Base-by-base conservation (phyloP, 768 basidiomycete genomes). In the Agrocybe pediades region DNA sequence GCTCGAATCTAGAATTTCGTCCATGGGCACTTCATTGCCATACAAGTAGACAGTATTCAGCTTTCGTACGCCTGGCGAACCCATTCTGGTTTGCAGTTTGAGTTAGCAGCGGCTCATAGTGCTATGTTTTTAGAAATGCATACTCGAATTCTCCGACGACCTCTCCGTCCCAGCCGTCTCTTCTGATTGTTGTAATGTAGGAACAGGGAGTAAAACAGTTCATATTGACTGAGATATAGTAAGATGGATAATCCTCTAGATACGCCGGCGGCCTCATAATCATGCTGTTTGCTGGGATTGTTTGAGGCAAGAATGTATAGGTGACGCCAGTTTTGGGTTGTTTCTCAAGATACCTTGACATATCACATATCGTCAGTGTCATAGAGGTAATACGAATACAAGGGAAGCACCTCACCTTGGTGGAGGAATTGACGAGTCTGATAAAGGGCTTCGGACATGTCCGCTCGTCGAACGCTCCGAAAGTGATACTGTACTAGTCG, bases 171-270 rank as follows among this genome's bases (percentile, higher is more conserved):
- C 69, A 71, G 3, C 71, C 66, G n/a, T 67, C 68, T 44, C 72
- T 68, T 21, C 70, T 65, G 47, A 82, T 60, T 2, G 74, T 71
- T 0, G 80, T 81, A 23, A 79, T 76, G 59, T 72, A 73, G 7
- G 77, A 79, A 2, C 76, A 71, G 1, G 79, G 79, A 4, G 75
- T 77, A 57, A 81, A 80, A 58, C 77, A 78, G 59, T 81, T 80
- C 68, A 78, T 64, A 49, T 67, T 73, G 20, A 80, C 77, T 13
- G 74, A 71, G 20, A 82, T 75, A 49, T 74, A 74, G 43, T 79
- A 79, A 15, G 74, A 66, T 3, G 69, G 68, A 23, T 70, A 68
- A n/a, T 65, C 57, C 48, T 59, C 24, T 60, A 65, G 15, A 64
- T 59, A 41, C 20, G 49, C 56, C 30, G 74, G 73, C 29, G 72